Evolutionary conservation across 345 rosid genomes (phyloP).

Genomic region (Populus davidiana): DNA sequence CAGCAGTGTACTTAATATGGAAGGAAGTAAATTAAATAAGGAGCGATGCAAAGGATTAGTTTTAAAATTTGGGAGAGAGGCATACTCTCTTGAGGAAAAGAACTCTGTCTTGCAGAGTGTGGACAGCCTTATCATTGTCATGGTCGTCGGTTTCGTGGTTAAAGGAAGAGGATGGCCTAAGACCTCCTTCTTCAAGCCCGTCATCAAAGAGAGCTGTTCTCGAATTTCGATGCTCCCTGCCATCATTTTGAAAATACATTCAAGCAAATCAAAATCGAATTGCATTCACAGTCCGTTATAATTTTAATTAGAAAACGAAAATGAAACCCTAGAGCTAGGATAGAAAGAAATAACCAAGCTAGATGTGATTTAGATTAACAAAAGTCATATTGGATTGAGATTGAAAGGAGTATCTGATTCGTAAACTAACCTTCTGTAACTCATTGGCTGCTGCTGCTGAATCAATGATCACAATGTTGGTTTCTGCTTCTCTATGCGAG

Average conservation of each 20-base stretch:
- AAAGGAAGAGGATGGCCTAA: constrained; percentile 54
- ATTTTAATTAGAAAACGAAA: background rate
- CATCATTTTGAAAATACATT: background rate
- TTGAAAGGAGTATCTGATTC: background rate
- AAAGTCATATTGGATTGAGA: background rate
- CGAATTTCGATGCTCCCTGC: constrained; percentile 65
- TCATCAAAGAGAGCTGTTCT: constrained; percentile 66
- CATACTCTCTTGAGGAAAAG: constrained; percentile 67
- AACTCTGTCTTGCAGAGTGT: constrained; percentile 67
- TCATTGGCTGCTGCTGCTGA: background rate
- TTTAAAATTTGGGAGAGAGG: background rate
- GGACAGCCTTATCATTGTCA: constrained; percentile 68
- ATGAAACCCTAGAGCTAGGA: background rate
- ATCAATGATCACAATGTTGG: background rate
- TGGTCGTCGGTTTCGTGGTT: constrained; percentile 50
- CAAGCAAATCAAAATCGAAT: background rate
- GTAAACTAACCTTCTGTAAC: constrained; percentile 14
- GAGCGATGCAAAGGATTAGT: no score
- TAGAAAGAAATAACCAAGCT: background rate
- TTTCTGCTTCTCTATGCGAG: background rate
- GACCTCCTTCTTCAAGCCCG: constrained; percentile 82
- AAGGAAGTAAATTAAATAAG: no score
- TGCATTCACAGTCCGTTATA: background rate
- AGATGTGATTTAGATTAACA: no score
- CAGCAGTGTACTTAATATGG: no score